Percentiles rank a stretch among this genome's conserved stretches.
Evolutionary conservation across 176 grass and related monocot genomes (phyloP).

Genomic region (Puya raimondii): DNA sequence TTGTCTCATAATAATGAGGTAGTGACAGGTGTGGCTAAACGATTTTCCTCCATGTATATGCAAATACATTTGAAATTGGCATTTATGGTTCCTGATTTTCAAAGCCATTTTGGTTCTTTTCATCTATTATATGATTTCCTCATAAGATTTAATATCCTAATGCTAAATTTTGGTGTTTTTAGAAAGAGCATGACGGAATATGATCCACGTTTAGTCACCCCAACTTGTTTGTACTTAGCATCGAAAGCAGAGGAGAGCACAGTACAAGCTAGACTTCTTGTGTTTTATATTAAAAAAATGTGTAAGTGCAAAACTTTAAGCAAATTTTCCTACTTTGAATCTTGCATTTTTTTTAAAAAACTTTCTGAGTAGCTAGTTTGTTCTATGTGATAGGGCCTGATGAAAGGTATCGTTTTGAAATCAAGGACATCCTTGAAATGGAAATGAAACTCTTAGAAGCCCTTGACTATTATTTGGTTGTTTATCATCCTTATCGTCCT

Average conservation of each 20-base stretch:
- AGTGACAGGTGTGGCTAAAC: not conserved
- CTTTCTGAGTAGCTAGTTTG: not conserved
- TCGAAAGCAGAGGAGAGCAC: constrained; percentile 96
- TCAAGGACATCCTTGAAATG: constrained; percentile 99
- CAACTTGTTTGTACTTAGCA: constrained; percentile 94
- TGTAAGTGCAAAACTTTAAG: constrained; percentile 35
- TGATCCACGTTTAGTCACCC: constrained; percentile 86
- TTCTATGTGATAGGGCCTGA: constrained; percentile 35
- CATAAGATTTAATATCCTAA: too few relatives aligned
- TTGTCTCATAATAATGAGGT: constrained; percentile 11
- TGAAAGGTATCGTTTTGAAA: constrained; percentile 95
- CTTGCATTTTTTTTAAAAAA: not conserved
- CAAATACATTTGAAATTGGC: not conserved
- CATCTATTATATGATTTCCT: too few relatives aligned
- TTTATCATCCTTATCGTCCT: constrained; percentile 91
- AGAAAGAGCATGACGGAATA: constrained; percentile 93
- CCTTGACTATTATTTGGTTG: constrained; percentile 92
- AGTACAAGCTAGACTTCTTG: constrained; percentile 94
- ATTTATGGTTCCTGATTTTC: not conserved
- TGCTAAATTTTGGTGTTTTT: constrained; percentile 2
- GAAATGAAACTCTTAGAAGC: constrained; percentile 99
- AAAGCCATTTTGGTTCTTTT: too few relatives aligned
- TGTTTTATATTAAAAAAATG: constrained; percentile 99
- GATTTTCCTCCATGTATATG: not conserved
- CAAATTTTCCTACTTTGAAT: not conserved